These are phyloP conservation scores for Ambrosia hybrid DNA, from an alignment of 140 eudicot genomes.

Conservation along the genomic window DNA sequence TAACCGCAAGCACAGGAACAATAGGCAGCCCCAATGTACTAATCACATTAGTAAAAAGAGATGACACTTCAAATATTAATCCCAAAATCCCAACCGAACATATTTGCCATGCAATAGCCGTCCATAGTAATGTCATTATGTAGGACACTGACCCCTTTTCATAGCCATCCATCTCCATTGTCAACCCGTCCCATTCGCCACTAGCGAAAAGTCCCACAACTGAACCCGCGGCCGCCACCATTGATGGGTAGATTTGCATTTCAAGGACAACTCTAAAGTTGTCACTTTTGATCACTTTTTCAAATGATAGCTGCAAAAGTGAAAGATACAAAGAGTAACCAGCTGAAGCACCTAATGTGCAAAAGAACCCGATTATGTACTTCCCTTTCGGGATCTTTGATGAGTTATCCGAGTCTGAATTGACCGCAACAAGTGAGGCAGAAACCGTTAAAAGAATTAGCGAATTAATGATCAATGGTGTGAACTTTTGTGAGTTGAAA, in stretches of 20 bases:
- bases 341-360: conserved; percentile 66
- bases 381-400: conserved; percentile 45
- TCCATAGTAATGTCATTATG: conserved; percentile 58
- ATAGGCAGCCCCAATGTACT: conserved; percentile 56
- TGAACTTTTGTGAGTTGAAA: conserved; percentile 55
- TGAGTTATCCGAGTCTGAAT: conserved; percentile 45
- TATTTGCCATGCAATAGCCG: conserved; percentile 66
- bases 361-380: conserved; percentile 54
- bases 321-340: conserved; percentile 56
- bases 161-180: conserved; percentile 45
- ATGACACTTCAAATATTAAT: conserved; percentile 61
- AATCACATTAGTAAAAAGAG: conserved; percentile 63
- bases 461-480: conserved; percentile 55
- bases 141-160: conserved; percentile 51
- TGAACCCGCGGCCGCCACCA: conserved; percentile 46
- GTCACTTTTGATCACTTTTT: conserved; percentile 50
- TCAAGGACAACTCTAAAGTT: conserved; percentile 46
- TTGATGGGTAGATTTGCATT: conserved; percentile 49
- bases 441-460: conserved; percentile 50
- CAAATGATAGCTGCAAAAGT: conserved; percentile 49
- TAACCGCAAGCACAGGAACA: conserved; percentile 63
- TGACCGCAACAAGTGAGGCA: conserved; percentile 49
- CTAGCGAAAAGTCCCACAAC: conserved; percentile 56
- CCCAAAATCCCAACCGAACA: conserved; percentile 56
- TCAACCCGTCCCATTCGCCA: conserved; percentile 50